Evolutionary conservation across 2,329 filamentous ascomycete genomes (phyloP).

Genomic region (Paecilomyces fulvus): DNA sequence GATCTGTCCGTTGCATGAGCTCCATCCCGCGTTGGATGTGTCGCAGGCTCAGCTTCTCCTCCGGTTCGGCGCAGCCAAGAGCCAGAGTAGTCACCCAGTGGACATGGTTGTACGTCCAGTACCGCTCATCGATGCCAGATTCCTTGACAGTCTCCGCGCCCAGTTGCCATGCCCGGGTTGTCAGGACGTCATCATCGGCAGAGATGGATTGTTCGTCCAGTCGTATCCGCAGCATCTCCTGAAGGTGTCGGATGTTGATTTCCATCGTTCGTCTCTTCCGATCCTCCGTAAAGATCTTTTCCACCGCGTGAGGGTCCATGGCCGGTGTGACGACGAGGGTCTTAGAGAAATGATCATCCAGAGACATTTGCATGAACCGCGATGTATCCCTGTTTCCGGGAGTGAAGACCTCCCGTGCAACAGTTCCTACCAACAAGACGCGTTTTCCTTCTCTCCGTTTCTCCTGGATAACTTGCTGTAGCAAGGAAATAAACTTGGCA

Average conservation of each 20-base stretch:
- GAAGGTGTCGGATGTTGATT: slow-evolving; percentile 58
- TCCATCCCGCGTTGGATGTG: slow-evolving; percentile 28
- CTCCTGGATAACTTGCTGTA: slow-evolving; percentile 64
- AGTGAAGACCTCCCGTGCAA: slow-evolving; percentile 43
- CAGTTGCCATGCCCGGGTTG: slow-evolving; percentile 21
- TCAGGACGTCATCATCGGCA: slow-evolving; percentile 25
- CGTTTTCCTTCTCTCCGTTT: slow-evolving; percentile 62
- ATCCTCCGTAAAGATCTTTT: slow-evolving; percentile 40
- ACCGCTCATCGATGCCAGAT: slow-evolving; percentile 41
- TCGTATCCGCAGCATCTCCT: slow-evolving; percentile 49
- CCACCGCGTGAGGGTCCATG: slow-evolving; percentile 28
- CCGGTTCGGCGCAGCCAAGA: slow-evolving; percentile 40
- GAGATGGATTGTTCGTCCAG: slow-evolving; percentile 22
- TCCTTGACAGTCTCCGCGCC: slow-evolving; percentile 19
- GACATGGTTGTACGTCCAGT: slow-evolving; percentile 53
- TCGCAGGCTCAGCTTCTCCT: slow-evolving; percentile 32
- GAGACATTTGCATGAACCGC: slow-evolving; percentile 38
- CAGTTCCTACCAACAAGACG: slow-evolving; percentile 74
- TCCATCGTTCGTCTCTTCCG: slow-evolving; percentile 40
- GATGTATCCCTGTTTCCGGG: slow-evolving; percentile 36
- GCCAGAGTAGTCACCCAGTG: slow-evolving; percentile 51
- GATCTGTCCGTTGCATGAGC: slow-evolving; percentile 34
- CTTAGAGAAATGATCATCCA: slow-evolving; percentile 41
- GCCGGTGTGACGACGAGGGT: slow-evolving; percentile 48
- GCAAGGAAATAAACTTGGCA: slow-evolving; percentile 56